Conservation (phyloP, 306 rosid species). For the Cucurbita argyrosperma region DNA sequence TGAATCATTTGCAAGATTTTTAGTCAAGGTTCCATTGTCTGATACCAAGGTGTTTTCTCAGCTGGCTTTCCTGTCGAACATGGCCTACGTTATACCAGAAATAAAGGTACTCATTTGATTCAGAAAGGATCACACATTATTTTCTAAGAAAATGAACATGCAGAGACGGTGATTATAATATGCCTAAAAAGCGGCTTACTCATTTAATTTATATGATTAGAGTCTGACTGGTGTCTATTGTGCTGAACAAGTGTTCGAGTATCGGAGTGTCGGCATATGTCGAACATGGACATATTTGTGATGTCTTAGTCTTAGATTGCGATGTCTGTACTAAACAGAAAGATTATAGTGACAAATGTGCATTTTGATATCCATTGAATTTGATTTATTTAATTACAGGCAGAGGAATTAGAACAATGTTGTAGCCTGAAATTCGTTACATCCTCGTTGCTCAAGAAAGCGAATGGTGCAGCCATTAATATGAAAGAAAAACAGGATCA, state of each 20-base stretch:
- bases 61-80: slow-evolving; percentile 66
- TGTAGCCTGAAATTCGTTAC: slow-evolving; percentile 54
- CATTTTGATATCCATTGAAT: not conserved
- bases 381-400: slow-evolving; percentile 31
- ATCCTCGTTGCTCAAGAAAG: slow-evolving; percentile 65
- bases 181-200: not conserved
- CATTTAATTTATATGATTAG: not conserved
- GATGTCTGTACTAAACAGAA: not conserved
- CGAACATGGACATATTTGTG: not conserved
- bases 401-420: slow-evolving; percentile 46
- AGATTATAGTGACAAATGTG: not conserved
- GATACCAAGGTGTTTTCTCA: slow-evolving; percentile 58
- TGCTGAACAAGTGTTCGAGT: not conserved
- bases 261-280: not conserved
- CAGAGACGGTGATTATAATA: no score
- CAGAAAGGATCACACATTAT: no score
- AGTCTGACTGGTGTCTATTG: not conserved
- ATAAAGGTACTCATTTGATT: slow-evolving; percentile 33
- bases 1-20: slow-evolving; percentile 41
- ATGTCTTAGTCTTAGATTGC: not conserved
- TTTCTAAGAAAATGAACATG: no score
- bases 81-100: slow-evolving; percentile 71
- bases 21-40: slow-evolving; percentile 50
- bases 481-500: slow-evolving; percentile 30
- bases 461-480: slow-evolving; percentile 24